Conservation (phyloP, 139 green algal species). For the Chlorella ohadii region DNA sequence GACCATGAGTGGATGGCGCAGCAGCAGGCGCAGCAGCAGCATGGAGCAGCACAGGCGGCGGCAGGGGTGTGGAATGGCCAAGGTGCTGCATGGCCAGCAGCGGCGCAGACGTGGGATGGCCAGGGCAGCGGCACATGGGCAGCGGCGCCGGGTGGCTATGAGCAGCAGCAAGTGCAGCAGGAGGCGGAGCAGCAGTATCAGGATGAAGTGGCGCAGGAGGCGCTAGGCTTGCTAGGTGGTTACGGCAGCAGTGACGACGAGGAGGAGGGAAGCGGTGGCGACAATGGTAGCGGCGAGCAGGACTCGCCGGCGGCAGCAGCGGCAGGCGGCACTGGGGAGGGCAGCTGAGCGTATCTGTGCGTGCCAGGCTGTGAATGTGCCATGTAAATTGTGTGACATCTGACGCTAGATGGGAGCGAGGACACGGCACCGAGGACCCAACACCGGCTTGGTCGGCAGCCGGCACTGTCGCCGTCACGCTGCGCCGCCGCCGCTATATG, state of each 20-base stretch:
- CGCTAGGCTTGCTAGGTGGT: slow-evolving; percentile 17
- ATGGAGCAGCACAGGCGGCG: background rate
- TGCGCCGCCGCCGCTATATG: too few relatives aligned
- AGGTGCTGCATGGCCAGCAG: too few relatives aligned
- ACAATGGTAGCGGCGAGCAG: background rate
- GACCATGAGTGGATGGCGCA: slow-evolving; percentile 5
- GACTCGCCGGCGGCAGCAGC: background rate
- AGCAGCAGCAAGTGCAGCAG: background rate
- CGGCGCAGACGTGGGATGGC: too few relatives aligned
- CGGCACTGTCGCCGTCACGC: too few relatives aligned
- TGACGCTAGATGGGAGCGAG: too few relatives aligned
- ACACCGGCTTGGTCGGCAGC: too few relatives aligned
- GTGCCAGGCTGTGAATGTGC: too few relatives aligned
- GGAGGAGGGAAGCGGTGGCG: background rate
- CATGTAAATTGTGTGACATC: too few relatives aligned
- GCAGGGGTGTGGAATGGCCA: background rate
- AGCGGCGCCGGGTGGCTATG: background rate
- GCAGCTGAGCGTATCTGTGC: background rate
- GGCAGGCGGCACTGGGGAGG: background rate
- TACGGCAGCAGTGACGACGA: slow-evolving; percentile 33
- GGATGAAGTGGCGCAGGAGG: slow-evolving; percentile 9
- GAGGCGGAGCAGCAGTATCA: background rate
- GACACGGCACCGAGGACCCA: too few relatives aligned
- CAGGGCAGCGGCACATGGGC: too few relatives aligned
- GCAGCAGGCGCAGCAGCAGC: background rate